Evolutionary conservation across 495 filamentous ascomycete species (phyloP).

Genomic region (Penicillium ochrochloron): DNA sequence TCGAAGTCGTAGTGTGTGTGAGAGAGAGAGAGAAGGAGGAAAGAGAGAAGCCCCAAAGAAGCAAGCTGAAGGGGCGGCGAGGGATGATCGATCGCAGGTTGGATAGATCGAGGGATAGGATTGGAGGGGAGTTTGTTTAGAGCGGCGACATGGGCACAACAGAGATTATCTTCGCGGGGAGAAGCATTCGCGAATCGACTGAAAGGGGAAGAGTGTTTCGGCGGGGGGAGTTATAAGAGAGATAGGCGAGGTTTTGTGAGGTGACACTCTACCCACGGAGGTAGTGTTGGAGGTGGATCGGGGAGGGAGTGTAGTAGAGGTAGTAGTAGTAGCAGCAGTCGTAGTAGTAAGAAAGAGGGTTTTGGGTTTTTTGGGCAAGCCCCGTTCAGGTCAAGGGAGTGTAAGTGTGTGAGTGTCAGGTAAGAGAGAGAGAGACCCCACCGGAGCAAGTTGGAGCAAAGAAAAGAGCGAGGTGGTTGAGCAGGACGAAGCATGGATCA

Average conservation of each 20-base stretch:
- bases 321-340: background rate
- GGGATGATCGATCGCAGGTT: slow-evolving; percentile 4
- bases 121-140: slow-evolving; percentile 1
- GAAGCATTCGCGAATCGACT: slow-evolving; percentile 19
- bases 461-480: slow-evolving; percentile 10
- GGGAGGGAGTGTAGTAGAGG: slow-evolving; percentile 26
- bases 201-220: slow-evolving; percentile 25
- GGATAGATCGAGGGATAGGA: slow-evolving; percentile 9
- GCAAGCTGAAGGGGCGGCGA: background rate
- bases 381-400: slow-evolving; percentile 1
- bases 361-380: background rate
- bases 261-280: slow-evolving; percentile 35
- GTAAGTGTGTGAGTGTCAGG: background rate
- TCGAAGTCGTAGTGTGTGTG: slow-evolving; percentile 8
- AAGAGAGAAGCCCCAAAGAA: background rate
- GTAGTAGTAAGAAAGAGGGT: slow-evolving; percentile 2
- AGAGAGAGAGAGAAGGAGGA: background rate
- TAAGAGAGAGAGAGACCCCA: slow-evolving; percentile 22
- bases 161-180: slow-evolving; percentile 10
- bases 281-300: slow-evolving; percentile 36
- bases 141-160: slow-evolving; percentile 6
- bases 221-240: slow-evolving; percentile 20
- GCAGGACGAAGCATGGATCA: slow-evolving; percentile 41
- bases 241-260: slow-evolving; percentile 11
- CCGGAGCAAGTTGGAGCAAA: slow-evolving; percentile 7